Conservation (phyloP, 345 rosid genomes). For the Trapa incisa region DNA sequence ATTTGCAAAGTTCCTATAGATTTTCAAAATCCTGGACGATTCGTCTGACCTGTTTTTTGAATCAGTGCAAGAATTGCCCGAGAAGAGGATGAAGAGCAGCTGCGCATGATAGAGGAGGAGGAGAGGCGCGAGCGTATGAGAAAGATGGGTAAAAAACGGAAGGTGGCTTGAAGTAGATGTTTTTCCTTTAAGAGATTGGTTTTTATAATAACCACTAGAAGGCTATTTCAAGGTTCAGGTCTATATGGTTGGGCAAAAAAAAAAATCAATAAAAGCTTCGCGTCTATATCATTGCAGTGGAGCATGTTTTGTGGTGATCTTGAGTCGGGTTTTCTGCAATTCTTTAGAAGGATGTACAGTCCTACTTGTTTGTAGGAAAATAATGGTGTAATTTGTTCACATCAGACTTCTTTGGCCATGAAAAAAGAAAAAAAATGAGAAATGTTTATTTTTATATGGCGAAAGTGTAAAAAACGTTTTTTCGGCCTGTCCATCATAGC, state of each 20-base stretch:
- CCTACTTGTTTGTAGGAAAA: too few species aligned
- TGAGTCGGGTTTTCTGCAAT: not conserved
- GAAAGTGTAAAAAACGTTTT: too few species aligned
- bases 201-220: not conserved
- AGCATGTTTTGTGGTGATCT: not conserved
- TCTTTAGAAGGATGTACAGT: not conserved
- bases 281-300: too few species aligned
- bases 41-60: not conserved
- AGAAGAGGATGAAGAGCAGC: slow-evolving; percentile 61
- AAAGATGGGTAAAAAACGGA: slow-evolving; percentile 30
- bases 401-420: too few species aligned
- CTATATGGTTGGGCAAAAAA: not conserved
- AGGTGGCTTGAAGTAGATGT: slow-evolving; percentile 15
- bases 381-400: too few species aligned
- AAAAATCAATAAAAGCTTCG: too few species aligned
- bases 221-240: not conserved
- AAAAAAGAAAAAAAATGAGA: too few species aligned
- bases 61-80: slow-evolving; percentile 56
- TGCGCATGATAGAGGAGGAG: slow-evolving; percentile 45
- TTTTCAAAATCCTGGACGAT: not conserved
- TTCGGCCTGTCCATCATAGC: too few species aligned
- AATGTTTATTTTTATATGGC: too few species aligned
- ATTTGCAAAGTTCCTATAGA: not conserved
- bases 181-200: not conserved
- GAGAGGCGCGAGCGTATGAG: slow-evolving; percentile 44